Evolutionary conservation across 495 filamentous ascomycete species (phyloP).

Genomic region (Penicilliopsis zonata): DNA sequence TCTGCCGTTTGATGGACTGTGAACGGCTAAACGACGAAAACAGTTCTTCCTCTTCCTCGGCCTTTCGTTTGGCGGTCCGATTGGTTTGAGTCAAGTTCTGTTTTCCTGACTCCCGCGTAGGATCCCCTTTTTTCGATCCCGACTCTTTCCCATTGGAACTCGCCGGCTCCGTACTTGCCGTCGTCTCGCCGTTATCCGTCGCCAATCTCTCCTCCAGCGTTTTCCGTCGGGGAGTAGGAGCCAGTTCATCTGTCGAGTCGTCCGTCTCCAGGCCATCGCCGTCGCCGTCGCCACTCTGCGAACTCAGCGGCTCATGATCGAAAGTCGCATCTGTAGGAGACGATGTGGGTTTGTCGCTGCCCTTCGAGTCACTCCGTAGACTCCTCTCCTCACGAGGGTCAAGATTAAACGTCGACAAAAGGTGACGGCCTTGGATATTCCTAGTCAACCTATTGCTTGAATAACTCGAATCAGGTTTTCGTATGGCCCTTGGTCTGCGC

Average conservation of each 20-base stretch:
- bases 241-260: slow-evolving; percentile 1
- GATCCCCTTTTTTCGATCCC: not conserved
- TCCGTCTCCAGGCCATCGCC: slow-evolving; percentile 4
- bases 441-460: slow-evolving; percentile 11
- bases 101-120: not conserved
- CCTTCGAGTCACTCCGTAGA: no score
- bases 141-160: not conserved
- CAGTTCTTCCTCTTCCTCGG: slow-evolving; percentile 7
- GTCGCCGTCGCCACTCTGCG: slow-evolving; percentile 14
- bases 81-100: slow-evolving; percentile 1
- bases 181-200: not conserved
- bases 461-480: slow-evolving; percentile 14
- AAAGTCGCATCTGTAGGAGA: no score
- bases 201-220: slow-evolving; percentile 15
- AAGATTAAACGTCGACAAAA: no score
- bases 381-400: no score
- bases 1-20: slow-evolving; percentile 13
- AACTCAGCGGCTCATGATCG: slow-evolving; percentile 21
- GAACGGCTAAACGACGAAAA: slow-evolving; percentile 9
- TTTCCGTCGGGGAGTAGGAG: no score
- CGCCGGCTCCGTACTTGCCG: not conserved
- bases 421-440: not conserved
- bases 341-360: no score
- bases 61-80: slow-evolving; percentile 3
- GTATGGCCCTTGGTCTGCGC: no score